Base-by-base conservation (phyloP, 805 yeast genomes). In the Saturnispora hagleri region DNA sequence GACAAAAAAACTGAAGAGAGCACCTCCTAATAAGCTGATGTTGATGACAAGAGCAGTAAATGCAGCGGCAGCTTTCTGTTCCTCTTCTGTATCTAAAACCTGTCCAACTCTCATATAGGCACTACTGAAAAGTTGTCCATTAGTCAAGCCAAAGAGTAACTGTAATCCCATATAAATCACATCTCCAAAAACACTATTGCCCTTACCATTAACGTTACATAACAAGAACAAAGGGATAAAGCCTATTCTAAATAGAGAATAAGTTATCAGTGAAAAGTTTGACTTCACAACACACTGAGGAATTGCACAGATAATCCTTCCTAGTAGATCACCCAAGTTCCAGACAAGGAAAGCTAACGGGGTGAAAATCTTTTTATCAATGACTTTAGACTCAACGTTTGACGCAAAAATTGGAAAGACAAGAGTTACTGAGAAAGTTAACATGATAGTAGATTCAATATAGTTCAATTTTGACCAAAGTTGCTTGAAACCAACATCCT, bases 331-430 rank as follows among this genome's bases (percentile, higher is more conserved):
- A 18, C 98, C 98, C 13, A 80, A 52, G 66, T 91, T 91, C 99
- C 99, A 91, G 15, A 86, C 65, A 22, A 90, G 70, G 63, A 84
- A 89, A 3, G 88, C 82, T 48, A 89, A 65, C 2, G 98, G 97
- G 17, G 88, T 77, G 60, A 64, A 79, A 20, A 77, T 67, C 50
- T 70, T 71, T 53, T 72, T 76, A 46, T 66, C 67, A 35, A 66
- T 57, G 43, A 57, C 53, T 1, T 56, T 9, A 3, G 88, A 82
- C 45, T 76, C 73, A 9, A 82, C 80, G 15, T 73, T 73, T 8
- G 90, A 79, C 8, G 97, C 97, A 75, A 89, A 91, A 1, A 90
- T 91, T 0, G 99, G 97, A 71, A 89, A 91, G 17, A 80, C 69
- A 53, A 91, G 72, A 0, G 97, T 85, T 24, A 86, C 73, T 8